Evolutionary conservation across 1,284 basidiomycete species (phyloP), one percentile per base, ranked within the genome.

Genomic region (Lentinus polychrous): DNA sequence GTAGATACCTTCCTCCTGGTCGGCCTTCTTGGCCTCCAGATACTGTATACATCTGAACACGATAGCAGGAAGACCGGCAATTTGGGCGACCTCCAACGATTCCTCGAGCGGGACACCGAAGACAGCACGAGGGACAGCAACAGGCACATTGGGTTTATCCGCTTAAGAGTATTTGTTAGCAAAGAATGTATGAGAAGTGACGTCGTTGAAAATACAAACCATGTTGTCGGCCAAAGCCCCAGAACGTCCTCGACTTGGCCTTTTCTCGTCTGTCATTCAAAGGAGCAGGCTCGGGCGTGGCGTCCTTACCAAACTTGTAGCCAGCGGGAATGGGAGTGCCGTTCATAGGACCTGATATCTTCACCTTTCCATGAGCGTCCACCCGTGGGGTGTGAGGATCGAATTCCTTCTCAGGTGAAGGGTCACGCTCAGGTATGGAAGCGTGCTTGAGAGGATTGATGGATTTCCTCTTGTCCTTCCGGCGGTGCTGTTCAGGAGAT

Each of bases 1-100:
- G 69, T 99, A 99, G 56, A 99, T 96, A 33, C 95, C 95, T 69
- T 99, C 95, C 63, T 99, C 95, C 59, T 90, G 82, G 55, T 96
- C 90, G 8, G 95, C 95, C 60, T 91, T 80, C 67, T 92, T 92
- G 31, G 83, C 79, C 71, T 95, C 91, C 48, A 94, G 71, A 67
- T 91, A 94, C 60, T 92, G 83, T 57, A 95, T 92, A 58, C 89
- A 92, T 48, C 95, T 82, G 72, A 94, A 98, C 27, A 97, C 87
- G 52, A 99, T 90, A 2, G 94, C 91, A 1, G 95, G 96, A 15
- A 99, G 74, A 56, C 88, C 86, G 46, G 88, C 90, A 50, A 97
- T 89, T 62, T 91, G 81, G 4, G 91, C 88, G 31, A 96, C 81
- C 2, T 90, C 86, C 24, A 99, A 78, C 1, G 94, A 87, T 52